Conservation (phyloP, 768 basidiomycete genomes). For the Stropharia rugosoannulata region DNA sequence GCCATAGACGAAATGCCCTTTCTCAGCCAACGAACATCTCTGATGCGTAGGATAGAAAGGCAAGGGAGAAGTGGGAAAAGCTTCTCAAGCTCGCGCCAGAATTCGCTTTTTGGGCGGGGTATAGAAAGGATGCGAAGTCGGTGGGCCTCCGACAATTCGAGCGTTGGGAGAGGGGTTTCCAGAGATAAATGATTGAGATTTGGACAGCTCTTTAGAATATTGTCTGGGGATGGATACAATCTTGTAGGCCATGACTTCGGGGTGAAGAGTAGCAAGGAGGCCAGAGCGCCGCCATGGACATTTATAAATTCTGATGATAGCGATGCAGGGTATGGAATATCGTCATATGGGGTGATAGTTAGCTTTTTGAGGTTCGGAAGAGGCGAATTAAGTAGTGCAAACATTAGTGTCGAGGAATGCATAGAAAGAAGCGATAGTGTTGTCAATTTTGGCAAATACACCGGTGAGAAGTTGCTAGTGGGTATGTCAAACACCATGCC, state of each 20-base stretch:
- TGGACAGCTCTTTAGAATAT: slow-evolving; percentile 49
- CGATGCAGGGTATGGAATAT: slow-evolving; percentile 57
- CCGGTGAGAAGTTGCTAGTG: slow-evolving; percentile 36
- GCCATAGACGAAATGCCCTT: slow-evolving; percentile 65
- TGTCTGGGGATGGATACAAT: slow-evolving; percentile 51
- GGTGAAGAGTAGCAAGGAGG: slow-evolving; percentile 64
- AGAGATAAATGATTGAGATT: slow-evolving; percentile 69
- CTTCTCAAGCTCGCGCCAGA: slow-evolving; percentile 54
- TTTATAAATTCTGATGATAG: slow-evolving; percentile 58
- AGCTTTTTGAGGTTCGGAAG: slow-evolving; percentile 66
- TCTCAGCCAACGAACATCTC: slow-evolving; percentile 74
- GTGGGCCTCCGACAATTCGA: slow-evolving; percentile 34
- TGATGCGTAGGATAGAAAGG: slow-evolving; percentile 54
- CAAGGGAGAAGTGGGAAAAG: slow-evolving; percentile 56
- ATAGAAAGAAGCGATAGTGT: slow-evolving; percentile 65
- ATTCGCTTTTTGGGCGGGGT: slow-evolving; percentile 66
- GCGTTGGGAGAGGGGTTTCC: slow-evolving; percentile 62
- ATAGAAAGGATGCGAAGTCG: slow-evolving; percentile 69
- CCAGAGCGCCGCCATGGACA: slow-evolving; percentile 55
- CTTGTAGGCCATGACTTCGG: slow-evolving; percentile 69
- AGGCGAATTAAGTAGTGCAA: slow-evolving; percentile 53
- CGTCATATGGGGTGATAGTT: slow-evolving; percentile 73
- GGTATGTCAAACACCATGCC: slow-evolving; percentile 18
- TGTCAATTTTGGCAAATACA: slow-evolving; percentile 57
- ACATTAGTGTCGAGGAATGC: slow-evolving; percentile 63